Evolutionary conservation across 2,329 filamentous ascomycete genomes (phyloP), one percentile per base, ranked within the genome.

Genomic region (Fusarium solani-melongenae): DNA sequence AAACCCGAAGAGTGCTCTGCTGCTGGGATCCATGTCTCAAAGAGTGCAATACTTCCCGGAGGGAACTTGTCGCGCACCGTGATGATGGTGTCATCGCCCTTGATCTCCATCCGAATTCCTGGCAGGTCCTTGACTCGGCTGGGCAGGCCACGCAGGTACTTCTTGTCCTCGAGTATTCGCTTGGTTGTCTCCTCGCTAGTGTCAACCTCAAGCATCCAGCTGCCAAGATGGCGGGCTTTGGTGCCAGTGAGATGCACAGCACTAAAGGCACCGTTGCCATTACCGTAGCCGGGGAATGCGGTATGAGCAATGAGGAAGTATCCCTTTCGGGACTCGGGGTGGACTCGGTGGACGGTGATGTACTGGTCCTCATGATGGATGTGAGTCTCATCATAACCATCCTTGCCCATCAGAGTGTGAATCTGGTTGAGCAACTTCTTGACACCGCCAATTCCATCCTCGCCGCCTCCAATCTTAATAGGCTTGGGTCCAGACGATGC

Each of bases 351-450:
- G 8, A 99, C 94, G 1, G 96, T 99, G 78, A 99, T 93, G 80
- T 98, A 98, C 81, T 99, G 93, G 64, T 94, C 93, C 73, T 98
- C 95, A 80, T 99, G 96, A 79, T 99, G 96, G 62, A 99, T 94
- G 79, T 98, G 96, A 9, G 95, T 98, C 82, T 99, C 96, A 64
- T 95, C 92, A 79, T 97, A 99, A 22, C 93, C 93, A 73, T 98
- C 94, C 79, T 95, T 93, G 71, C 96, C 96, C 96, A 99, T 98
- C 72, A 95, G 88, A 9, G 92, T 95, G 82, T 99, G 97, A 58
- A 99, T 96, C 79, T 96, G 92, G 81, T 99, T 99, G 69, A 99
- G 87, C 11, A 98, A 87, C 81, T 96, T 97, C 87, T 97, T 98
- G 79, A 98, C 88, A 33, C 93, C 92, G 39, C 94, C 95, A 75